Conservation (phyloP, 1,284 basidiomycete species). For the Neonothopanus nambi region DNA sequence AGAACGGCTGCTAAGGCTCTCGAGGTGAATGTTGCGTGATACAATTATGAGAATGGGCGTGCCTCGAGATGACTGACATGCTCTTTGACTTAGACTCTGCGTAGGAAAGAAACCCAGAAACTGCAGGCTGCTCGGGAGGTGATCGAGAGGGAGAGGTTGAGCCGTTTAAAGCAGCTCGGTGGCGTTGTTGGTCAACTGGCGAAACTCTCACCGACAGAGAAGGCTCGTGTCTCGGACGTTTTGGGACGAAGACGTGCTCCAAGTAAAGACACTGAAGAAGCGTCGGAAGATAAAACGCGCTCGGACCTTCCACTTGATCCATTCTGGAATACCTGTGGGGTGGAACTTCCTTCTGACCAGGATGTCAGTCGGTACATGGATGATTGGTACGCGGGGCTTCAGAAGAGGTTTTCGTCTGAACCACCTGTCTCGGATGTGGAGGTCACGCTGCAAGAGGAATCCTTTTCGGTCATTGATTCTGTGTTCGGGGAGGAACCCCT, state of each 20-base stretch:
- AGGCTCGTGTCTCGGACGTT: conserved; percentile 28
- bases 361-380: background rate
- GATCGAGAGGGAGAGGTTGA: conserved; percentile 54
- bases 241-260: conserved; percentile 13
- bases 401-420: background rate
- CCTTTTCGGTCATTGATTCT: background rate
- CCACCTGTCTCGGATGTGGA: background rate
- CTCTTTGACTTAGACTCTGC: conserved; percentile 40
- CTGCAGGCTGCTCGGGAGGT: conserved; percentile 46
- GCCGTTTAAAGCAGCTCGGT: conserved; percentile 48
- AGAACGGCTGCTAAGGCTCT: conserved; percentile 66
- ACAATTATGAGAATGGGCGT: too few relatives aligned
- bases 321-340: background rate
- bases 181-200: conserved; percentile 38
- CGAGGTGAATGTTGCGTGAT: conserved; percentile 49
- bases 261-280: too few relatives aligned
- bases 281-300: too few relatives aligned
- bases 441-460: background rate
- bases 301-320: background rate
- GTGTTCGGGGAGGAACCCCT: background rate
- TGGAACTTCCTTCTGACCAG: background rate
- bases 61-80: conserved; percentile 3
- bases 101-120: conserved; percentile 49
- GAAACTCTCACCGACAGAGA: conserved; percentile 33
- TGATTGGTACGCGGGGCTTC: background rate